Evolutionary conservation across 2,329 filamentous ascomycete genomes (phyloP).

Genomic region (Calonectria montana): DNA sequence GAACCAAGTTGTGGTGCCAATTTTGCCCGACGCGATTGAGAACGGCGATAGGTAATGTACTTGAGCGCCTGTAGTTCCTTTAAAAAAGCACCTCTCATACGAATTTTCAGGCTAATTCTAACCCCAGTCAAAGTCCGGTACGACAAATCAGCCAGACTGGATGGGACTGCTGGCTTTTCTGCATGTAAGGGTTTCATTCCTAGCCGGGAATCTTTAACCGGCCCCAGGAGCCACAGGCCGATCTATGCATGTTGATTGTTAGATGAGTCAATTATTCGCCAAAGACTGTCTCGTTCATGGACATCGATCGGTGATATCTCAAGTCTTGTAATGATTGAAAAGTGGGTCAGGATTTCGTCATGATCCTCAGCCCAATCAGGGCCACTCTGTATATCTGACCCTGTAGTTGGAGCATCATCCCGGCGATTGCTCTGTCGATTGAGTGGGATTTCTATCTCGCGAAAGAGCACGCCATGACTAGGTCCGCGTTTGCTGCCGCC

Average conservation of each 20-base stretch:
- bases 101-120: no score
- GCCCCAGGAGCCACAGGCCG: not conserved
- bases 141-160: not conserved
- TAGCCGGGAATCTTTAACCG: not conserved
- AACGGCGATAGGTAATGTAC: no score
- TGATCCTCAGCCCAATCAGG: not conserved
- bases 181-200: not conserved
- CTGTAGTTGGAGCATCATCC: not conserved
- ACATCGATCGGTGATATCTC: not conserved
- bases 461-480: not conserved
- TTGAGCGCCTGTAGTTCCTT: no score
- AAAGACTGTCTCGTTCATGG: not conserved
- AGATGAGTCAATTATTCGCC: not conserved
- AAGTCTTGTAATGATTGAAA: not conserved
- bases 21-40: no score
- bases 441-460: not conserved
- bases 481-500: not conserved
- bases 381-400: not conserved
- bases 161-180: not conserved
- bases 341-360: conserved; percentile 8
- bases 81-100: no score
- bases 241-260: not conserved
- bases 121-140: no score
- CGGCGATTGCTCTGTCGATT: not conserved
- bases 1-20: no score